Base-by-base conservation (phyloP, 495 filamentous ascomycete genomes). In the Podospora fimiseda region DNA sequence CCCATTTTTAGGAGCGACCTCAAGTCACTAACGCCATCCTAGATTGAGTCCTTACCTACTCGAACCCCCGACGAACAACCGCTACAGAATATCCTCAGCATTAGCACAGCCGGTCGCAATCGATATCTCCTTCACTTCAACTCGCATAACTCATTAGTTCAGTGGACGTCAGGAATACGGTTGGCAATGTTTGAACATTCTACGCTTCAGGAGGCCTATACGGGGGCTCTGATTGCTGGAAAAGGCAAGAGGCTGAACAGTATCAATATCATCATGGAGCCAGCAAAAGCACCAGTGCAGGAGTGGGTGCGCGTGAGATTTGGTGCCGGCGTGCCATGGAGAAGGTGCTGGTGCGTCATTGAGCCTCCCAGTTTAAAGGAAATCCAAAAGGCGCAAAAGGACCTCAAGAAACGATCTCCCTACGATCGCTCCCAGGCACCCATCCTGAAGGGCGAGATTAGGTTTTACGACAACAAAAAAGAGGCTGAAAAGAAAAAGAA, bases 291-390 rank as follows among this genome's bases (percentile, higher is more conserved):
- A 48, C 86, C 82, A 48, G 75, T 88, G 43, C 89, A 94, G 68
- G 90, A 96, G 70, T 99, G 94, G 94, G 89, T 88, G 2, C 81
- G 93, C 45, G 94, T 99, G 15, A 77, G 93, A 57, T 99, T 99
- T 60, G 93, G 93, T 15, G 92, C 94, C 13, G 93, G 93, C 15
- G 95, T 92, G 9, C 92, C 93, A 2, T 99, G 93, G 93, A 82
- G 87, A 60, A 85, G 92, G 13, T 97, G 90, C 66, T 99, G 89
- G 88, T 96, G 90, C 68, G 92, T 97, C 55, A 85, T 96, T 51
- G 80, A 80, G 9, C 93, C 92, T 18, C 93, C 94, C 2, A 86
- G 90, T 59, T 90, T 96, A 67, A 99, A 97, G 70, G 87, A 93
- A 49, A 80, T 84, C 38, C 82, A 87, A 54, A 95, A 90, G 62